Base-by-base conservation (phyloP, 2,329 filamentous ascomycete species). In the Ascochyta fabae region DNA sequence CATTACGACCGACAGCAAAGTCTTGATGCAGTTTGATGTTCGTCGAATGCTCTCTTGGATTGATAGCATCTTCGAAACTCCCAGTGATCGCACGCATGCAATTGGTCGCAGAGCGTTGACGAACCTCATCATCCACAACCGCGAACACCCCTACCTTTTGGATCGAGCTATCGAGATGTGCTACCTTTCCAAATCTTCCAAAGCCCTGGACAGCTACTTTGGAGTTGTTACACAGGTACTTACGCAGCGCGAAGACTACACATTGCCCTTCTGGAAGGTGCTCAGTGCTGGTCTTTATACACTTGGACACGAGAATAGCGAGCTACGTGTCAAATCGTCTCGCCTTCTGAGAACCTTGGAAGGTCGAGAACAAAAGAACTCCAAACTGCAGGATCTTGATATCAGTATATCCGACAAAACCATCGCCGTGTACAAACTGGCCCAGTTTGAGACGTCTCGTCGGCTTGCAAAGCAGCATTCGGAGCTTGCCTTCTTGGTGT, bases 381-480 rank as follows among this genome's bases (percentile, higher is more conserved):
- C 94, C 1, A 96, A 96, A 70, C 87, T 99, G 6, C 92, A 96
- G 71, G 95, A 99, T 73, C 96, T 97, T 56, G 95, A 99, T 69
- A 98, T 99, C 67, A 97, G 93, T 73, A 95, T 99, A 54, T 96
- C 94, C 0, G 96, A 99, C 77, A 98, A 97, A 77, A 99, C 96
- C 0, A 96, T 96, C 63, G 93, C 94, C 0, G 94, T 99, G 3
- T 99, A 98, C 78, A 99, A 99, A 77, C 82, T 96, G 40, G 95
- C 96, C 0, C 95, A 99, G 71, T 98, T 97, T 63, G 94, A 98
- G 71, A 96, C 96, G 22, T 98, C 95, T 0, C 92, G 94, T 68
- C 85, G 93, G 19, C 83, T 99, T 35, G 90, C 93, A 1, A 91
- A 91, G 68, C 91, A 96, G 61, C 91, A 99, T 72, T 86, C 90